A percentile compares a stretch with the other conserved stretches of the same genome.
Conservation (phyloP, 1,284 basidiomycete genomes). For the Apiotrichum domesticum region DNA sequence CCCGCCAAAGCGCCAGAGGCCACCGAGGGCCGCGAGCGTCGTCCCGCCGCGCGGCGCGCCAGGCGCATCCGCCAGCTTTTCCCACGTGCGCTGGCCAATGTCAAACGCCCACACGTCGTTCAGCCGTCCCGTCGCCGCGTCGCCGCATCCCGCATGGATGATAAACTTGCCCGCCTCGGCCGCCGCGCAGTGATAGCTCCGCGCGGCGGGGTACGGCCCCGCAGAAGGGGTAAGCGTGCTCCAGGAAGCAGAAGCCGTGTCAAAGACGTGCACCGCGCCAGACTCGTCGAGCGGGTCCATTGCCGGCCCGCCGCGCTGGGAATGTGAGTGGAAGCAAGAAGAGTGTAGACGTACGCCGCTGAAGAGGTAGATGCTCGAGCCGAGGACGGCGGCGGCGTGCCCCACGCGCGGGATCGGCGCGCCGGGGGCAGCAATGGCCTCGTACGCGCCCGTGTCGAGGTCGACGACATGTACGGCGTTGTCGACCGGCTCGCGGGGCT, state of each 20-base stretch:
- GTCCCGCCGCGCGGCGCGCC: conserved; percentile 24
- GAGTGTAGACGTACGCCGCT: conserved; percentile 22
- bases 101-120: conserved; percentile 29
- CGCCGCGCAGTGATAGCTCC: conserved; percentile 24
- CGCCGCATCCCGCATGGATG: conserved; percentile 29
- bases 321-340: neutral
- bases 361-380: conserved; percentile 26
- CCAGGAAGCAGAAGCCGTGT: conserved; percentile 18
- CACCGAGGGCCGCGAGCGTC: conserved; percentile 13
- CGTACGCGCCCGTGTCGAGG: conserved; percentile 17
- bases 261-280: conserved; percentile 23
- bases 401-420: conserved; percentile 26
- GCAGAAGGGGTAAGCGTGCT: conserved; percentile 6
- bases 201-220: conserved; percentile 8
- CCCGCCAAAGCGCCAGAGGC: conserved; percentile 28
- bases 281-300: conserved; percentile 26
- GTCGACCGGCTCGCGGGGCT: conserved; percentile 28
- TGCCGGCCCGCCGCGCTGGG: conserved; percentile 22
- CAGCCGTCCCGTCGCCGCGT: conserved; percentile 18
- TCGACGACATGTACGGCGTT: conserved; percentile 23
- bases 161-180: conserved; percentile 11
- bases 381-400: conserved; percentile 21
- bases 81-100: conserved; percentile 12
- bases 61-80: conserved; percentile 20
- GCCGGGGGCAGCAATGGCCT: conserved; percentile 10